phyloP scores from a whole-genome alignment of 108 stramenopile species.

The Parietichytrium sp. region DNA sequence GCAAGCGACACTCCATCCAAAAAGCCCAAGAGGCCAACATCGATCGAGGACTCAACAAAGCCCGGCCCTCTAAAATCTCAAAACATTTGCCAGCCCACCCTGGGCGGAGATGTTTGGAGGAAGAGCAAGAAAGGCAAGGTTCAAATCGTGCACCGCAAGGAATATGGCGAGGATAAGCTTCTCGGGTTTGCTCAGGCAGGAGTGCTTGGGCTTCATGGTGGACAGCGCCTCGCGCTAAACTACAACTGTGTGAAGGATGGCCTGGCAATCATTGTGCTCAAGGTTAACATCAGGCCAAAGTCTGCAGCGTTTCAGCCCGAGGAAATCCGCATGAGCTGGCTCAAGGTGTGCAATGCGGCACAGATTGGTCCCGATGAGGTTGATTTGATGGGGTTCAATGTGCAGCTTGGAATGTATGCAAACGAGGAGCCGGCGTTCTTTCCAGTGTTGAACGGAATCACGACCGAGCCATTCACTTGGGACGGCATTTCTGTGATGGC shows the following conservation, averaged over 20 bases:
- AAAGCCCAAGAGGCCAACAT: too few species aligned
- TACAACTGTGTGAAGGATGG: slow-evolving; percentile 30
- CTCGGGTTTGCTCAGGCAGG: slow-evolving; percentile 20
- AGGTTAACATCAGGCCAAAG: neutral
- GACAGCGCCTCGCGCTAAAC: neutral
- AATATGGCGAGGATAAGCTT: slow-evolving; percentile 33
- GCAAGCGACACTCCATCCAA: neutral
- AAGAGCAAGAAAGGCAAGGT: neutral
- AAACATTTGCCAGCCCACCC: neutral
- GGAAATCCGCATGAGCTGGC: slow-evolving; percentile 27
- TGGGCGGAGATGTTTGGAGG: neutral
- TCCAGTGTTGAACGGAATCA: slow-evolving; percentile 10
- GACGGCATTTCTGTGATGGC: slow-evolving; percentile 1
- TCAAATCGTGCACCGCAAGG: neutral
- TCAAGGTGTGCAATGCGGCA: slow-evolving; percentile 35
- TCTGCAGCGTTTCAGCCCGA: too few species aligned
- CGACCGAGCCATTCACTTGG: slow-evolving; percentile 4
- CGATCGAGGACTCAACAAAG: too few species aligned
- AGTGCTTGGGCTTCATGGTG: neutral
- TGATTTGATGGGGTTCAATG: slow-evolving; percentile 29
- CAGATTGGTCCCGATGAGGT: neutral
- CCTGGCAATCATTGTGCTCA: neutral
- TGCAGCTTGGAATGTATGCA: slow-evolving; percentile 36
- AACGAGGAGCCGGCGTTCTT: slow-evolving; percentile 34
- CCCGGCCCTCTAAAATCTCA: too few species aligned